Evolutionary conservation across 2,329 filamentous ascomycete genomes (phyloP).

Genomic region (Elsinoe fawcettii): DNA sequence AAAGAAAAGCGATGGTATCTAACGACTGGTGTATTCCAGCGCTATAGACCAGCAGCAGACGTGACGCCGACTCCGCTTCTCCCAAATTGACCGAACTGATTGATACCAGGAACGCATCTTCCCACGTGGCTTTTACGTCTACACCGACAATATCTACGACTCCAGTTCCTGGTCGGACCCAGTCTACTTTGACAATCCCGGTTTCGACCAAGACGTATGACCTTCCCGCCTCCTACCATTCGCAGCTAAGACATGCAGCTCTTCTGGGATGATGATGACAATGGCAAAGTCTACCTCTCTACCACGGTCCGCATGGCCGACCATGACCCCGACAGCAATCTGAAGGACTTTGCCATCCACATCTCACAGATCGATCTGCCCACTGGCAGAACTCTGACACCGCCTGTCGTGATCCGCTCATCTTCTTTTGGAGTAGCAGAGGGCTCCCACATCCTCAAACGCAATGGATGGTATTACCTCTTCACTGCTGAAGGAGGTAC

Average conservation of each 20-base stretch:
- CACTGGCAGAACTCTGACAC: constrained; percentile 36
- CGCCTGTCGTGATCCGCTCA: constrained; percentile 31
- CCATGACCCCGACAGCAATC: constrained; percentile 32
- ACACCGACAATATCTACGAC: constrained; percentile 47
- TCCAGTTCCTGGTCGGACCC: constrained; percentile 46
- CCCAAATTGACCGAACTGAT: background rate
- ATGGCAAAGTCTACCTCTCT: constrained; percentile 42
- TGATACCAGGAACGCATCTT: constrained; percentile 38
- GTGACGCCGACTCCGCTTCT: background rate
- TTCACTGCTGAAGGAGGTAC: constrained; percentile 48
- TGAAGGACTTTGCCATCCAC: constrained; percentile 48
- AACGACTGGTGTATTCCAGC: constrained; percentile 39
- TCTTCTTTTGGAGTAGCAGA: constrained; percentile 38
- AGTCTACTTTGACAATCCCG: constrained; percentile 47
- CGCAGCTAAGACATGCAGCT: constrained; percentile 20
- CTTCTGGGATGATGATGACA: constrained; percentile 44
- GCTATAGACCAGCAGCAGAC: constrained; percentile 36
- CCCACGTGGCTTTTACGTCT: constrained; percentile 48
- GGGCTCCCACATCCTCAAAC: constrained; percentile 54
- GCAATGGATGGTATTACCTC: constrained; percentile 53
- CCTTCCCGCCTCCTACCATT: constrained; percentile 6
- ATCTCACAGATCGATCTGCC: constrained; percentile 38
- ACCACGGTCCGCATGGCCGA: constrained; percentile 22
- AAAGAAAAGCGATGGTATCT: constrained; percentile 28
- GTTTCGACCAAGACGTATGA: constrained; percentile 47